Evolutionary conservation across 495 filamentous ascomycete genomes (phyloP).

Genomic region (Xylaria venustula): DNA sequence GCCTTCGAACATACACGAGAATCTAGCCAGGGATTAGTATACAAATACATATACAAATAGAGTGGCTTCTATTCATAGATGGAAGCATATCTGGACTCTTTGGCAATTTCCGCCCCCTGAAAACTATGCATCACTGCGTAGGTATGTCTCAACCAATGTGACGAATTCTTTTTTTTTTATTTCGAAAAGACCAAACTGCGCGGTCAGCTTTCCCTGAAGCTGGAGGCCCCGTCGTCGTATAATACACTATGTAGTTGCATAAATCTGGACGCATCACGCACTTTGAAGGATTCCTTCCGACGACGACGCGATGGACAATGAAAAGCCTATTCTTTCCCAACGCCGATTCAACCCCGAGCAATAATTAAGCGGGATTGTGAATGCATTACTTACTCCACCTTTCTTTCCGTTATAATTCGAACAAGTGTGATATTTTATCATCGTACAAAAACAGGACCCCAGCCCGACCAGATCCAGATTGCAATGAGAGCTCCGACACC

Average conservation of each 20-base stretch:
- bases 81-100: too few species aligned
- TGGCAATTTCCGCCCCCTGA: too few species aligned
- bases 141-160: not conserved
- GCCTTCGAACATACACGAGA: too few species aligned
- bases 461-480: not conserved
- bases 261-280: not conserved
- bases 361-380: slow-evolving; percentile 10
- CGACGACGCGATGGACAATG: slow-evolving; percentile 1
- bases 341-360: slow-evolving; percentile 15
- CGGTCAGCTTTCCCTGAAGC: slow-evolving; percentile 5
- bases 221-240: slow-evolving; percentile 4
- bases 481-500: not conserved
- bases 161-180: slow-evolving; percentile 10
- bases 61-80: too few species aligned
- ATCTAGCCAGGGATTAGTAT: too few species aligned
- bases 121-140: not conserved
- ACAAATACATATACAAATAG: too few species aligned
- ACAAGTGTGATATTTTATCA: slow-evolving; percentile 3
- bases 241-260: slow-evolving; percentile 16
- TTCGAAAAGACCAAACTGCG: slow-evolving; percentile 4
- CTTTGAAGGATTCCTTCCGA: slow-evolving; percentile 10
- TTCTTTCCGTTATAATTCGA: slow-evolving; percentile 2
- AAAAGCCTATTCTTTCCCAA: slow-evolving; percentile 14
- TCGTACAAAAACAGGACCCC: not conserved
- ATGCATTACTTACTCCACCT: slow-evolving; percentile 17